phyloP scores from a whole-genome alignment of 148 eudicot genomes.

The Beta vulgaris region DNA sequence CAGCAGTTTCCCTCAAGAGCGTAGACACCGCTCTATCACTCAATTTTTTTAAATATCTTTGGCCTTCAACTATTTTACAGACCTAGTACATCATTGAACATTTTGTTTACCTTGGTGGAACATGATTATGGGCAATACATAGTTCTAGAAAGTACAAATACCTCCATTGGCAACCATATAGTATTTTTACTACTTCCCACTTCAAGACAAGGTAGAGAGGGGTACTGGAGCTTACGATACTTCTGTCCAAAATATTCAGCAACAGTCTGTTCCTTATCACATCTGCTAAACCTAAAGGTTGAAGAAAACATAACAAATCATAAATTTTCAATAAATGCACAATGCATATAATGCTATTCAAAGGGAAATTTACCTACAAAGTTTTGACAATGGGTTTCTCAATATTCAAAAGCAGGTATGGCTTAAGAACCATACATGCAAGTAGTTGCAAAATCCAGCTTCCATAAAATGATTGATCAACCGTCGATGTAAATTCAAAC shows the following conservation, averaged over 20 bases:
- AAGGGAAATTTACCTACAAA: no score
- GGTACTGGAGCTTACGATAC: conserved; percentile 35
- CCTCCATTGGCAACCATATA: conserved; percentile 69
- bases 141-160: conserved; percentile 1
- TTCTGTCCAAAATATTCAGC: conserved; percentile 42
- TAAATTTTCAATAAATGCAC: background rate
- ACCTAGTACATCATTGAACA: conserved; percentile 27
- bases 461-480: no score
- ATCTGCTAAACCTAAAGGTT: conserved; percentile 30
- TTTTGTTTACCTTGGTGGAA: background rate
- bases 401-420: no score
- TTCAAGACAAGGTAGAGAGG: conserved; percentile 53
- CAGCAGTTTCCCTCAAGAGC: conserved; percentile 55
- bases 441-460: background rate
- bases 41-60: conserved; percentile 49
- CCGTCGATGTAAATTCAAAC: no score
- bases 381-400: no score
- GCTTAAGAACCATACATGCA: no score
- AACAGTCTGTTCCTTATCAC: conserved; percentile 35
- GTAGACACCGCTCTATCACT: conserved; percentile 54
- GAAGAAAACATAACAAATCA: background rate
- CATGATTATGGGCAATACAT: no score
- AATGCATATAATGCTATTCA: background rate
- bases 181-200: conserved; percentile 44
- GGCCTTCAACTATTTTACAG: conserved; percentile 53